A percentile compares a stretch with the other conserved stretches of the same genome.
phyloP scores from a whole-genome alignment of 805 yeast species.

The Candida palmyrensis region DNA sequence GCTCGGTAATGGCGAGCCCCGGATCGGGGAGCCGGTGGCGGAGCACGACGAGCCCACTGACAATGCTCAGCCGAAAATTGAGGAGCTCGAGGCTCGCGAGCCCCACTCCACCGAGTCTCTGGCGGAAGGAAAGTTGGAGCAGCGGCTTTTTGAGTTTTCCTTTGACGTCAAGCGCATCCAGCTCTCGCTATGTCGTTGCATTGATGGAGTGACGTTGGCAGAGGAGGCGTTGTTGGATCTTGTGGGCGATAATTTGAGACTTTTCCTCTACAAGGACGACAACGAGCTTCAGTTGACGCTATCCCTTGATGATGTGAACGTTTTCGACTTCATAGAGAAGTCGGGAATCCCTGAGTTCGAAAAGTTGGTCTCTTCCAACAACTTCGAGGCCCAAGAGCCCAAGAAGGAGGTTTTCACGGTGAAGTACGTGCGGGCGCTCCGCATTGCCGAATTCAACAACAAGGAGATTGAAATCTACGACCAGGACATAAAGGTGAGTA shows the following conservation, averaged over 20 bases:
- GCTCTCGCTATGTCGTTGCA: conserved; percentile 63
- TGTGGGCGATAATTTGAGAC: conserved; percentile 56
- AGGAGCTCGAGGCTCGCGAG: conserved; percentile 7
- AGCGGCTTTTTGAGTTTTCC: conserved; percentile 66
- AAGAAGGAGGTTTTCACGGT: conserved; percentile 50
- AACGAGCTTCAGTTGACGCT: conserved; percentile 64
- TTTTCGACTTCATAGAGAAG: conserved; percentile 71
- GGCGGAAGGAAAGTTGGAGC: conserved; percentile 22
- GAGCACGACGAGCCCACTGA: conserved; percentile 14
- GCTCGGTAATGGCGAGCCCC: no score
- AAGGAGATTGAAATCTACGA: conserved; percentile 65
- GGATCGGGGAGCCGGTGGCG: no score
- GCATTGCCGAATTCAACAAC: conserved; percentile 52
- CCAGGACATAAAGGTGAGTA: conserved; percentile 63
- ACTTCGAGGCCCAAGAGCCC: conserved; percentile 27
- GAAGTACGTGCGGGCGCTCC: conserved; percentile 51
- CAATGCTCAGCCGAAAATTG: conserved; percentile 4
- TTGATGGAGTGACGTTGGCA: conserved; percentile 51
- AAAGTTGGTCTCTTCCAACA: conserved; percentile 63
- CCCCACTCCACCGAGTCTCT: neutral
- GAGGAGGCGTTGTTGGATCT: conserved; percentile 70
- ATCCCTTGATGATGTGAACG: conserved; percentile 55
- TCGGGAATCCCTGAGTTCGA: conserved; percentile 60
- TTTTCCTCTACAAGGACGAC: conserved; percentile 56
- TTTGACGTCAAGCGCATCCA: conserved; percentile 63